Evolutionary conservation across 768 basidiomycete genomes (phyloP), one percentile per base, ranked within the genome.

Genomic region (Hericium rajendrae): DNA sequence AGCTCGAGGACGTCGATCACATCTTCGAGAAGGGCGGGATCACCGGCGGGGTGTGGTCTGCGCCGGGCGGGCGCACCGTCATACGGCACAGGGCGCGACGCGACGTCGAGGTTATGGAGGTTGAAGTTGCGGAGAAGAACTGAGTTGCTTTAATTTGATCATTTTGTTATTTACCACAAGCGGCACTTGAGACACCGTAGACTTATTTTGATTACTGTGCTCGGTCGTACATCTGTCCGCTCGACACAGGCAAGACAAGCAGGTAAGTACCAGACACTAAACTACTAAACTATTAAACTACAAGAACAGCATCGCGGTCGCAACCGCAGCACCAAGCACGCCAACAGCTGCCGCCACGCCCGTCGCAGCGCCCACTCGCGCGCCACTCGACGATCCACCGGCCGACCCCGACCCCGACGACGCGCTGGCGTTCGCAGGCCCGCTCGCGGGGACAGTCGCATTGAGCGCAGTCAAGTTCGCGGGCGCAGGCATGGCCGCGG

Each of bases 21-120:
- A 72, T 74, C 48, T 72, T 74, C 57, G 70, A 76, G 57, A 73
- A 73, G 57, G 72, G 73, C 8, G 73, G 73, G 6, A 65, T 76
- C 38, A 76, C 74, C 20, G 74, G 73, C 9, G 74, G 74, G 1
- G 74, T 74, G 3, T 73, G 70, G 71, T 61, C 63, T 18, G 72
- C 71, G 49, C 66, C 65, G 3, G 72, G 71, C 4, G 71, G 72
- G 10, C 61, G 65, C 12, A 74, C 72, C 4, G 68, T 73, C 15
- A 39, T 63, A 50, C 57, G 63, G 24, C 43, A 46, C 18, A 46
- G 43, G 16, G 43, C 43, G n/a, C 43, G 43, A 6, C n/a, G n/a
- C 9, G n/a, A 46, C 20, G 43, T 46, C n/a, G 43, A 46, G 6
- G 43, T 46, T 11, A 46, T 46, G 43, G 43, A 46, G 16, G 43